Evolutionary conservation across 441 rosid genomes (phyloP), one percentile per base, ranked within the genome.

Genomic region (Pelargonium fulgidum): DNA sequence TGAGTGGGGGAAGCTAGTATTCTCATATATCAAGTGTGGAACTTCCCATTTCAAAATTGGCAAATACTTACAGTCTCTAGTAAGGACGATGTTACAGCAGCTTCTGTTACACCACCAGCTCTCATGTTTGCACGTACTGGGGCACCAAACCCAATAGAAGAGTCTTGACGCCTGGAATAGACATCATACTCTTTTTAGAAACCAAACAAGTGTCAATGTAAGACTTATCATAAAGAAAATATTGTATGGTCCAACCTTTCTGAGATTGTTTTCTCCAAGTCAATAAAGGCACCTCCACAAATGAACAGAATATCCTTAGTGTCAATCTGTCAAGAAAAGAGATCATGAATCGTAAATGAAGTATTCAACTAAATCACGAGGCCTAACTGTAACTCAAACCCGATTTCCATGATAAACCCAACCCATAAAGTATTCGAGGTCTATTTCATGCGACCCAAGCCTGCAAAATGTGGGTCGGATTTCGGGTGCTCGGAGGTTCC

Each of bases 71-170:
- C 99, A 74, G 90, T 86, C 81, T 90, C 99, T 87, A 94, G 84
- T 62, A 94, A 81, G 72, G 97, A 85, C 39, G 99, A 90, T 71
- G 96, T 77, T 61, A 92, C 84, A 24, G 87, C 80, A 50, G 96
- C 94, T 79, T 75, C 79, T n/a, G 94, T 87, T 78, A 83, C 89
- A 79, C 87, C 85, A 62, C 93, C 90, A 0, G 77, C 83, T 72
- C 97, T 87, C 99, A 94, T 92, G 85, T 92, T 94, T 65, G 98
- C 91, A 63, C 98, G 98, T 13, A 94, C 94, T 48, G 96, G 94
- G 56, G 98, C 98, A 63, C 97, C 98, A 77, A 94, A 94, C 73
- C 99, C 99, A 65, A 92, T 92, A 11, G 99, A 94, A 41, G 99
- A 92, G 81, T 94, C 99, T 77, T 94, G 98, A 68, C 89, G 96